Percentiles rank a stretch among this genome's conserved stretches.
Evolutionary conservation across 164 flowering plant species (phyloP).

Genomic region (Vitis riparia): DNA sequence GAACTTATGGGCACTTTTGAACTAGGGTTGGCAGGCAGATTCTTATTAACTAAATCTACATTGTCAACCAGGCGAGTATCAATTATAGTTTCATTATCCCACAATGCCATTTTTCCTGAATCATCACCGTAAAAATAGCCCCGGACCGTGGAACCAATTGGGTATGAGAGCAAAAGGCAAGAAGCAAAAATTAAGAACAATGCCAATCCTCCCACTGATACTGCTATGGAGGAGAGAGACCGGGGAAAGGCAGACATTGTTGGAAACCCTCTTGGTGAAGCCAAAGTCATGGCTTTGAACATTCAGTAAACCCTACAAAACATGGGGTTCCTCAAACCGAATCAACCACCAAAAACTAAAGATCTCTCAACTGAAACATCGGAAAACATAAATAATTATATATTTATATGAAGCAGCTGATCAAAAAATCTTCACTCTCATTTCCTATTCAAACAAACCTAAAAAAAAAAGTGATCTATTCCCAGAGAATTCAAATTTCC

Average conservation of each 20-base stretch:
- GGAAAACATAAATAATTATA: too few relatives aligned
- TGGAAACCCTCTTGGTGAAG: conserved; percentile 33
- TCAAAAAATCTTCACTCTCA: too few relatives aligned
- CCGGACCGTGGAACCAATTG: conserved; percentile 55
- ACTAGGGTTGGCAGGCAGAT: conserved; percentile 1
- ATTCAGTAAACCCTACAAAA: background rate
- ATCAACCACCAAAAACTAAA: background rate
- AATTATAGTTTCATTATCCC: conserved; percentile 7
- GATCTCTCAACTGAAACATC: too few relatives aligned
- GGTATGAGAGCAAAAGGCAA: conserved; percentile 51
- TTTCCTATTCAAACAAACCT: too few relatives aligned
- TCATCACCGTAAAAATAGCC: conserved; percentile 46
- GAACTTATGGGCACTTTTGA: conserved; percentile 7
- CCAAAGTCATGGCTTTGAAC: conserved; percentile 37
- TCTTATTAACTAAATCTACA: conserved; percentile 6
- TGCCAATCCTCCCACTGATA: conserved; percentile 58
- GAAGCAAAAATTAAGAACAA: conserved; percentile 61
- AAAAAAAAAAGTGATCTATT: too few relatives aligned
- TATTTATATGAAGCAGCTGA: too few relatives aligned
- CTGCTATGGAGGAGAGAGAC: conserved; percentile 41
- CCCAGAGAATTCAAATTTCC: too few relatives aligned
- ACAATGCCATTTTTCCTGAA: background rate
- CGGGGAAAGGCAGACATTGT: conserved; percentile 40
- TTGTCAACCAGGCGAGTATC: background rate
- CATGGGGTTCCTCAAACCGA: background rate